These are phyloP conservation scores for Penicillium sp. DNA, from an alignment of 2,329 filamentous ascomycete species.

Conservation along the genomic window DNA sequence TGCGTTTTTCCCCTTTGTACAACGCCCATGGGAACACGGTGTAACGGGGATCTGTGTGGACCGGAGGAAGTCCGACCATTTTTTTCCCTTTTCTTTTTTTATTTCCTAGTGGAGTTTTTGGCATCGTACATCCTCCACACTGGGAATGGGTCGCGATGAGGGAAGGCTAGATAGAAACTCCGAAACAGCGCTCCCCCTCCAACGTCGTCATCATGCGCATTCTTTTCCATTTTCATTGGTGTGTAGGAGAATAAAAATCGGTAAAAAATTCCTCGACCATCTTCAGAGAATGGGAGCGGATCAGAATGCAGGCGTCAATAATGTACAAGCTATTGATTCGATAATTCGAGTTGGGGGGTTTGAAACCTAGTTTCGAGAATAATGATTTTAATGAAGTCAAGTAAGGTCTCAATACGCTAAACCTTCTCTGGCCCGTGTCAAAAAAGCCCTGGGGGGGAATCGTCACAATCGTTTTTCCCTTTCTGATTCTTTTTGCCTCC, in stretches of 20 bases:
- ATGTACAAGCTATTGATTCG: conserved; percentile 18
- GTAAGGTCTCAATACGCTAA: conserved; percentile 25
- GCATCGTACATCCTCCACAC: conserved; percentile 14
- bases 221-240: conserved; percentile 2
- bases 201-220: conserved; percentile 17
- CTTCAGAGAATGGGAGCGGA: conserved; percentile 4
- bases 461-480: conserved; percentile 6
- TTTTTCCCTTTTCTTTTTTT: not conserved
- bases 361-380: not conserved
- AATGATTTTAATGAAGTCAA: conserved; percentile 4
- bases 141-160: conserved; percentile 2
- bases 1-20: not conserved
- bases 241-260: not conserved
- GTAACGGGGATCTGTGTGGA: not conserved
- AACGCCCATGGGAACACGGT: not conserved
- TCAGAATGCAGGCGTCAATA: conserved; percentile 19
- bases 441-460: conserved; percentile 3
- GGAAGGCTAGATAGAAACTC: conserved; percentile 1
- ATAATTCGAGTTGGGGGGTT: conserved; percentile 7
- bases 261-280: not conserved
- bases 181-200: not conserved
- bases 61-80: conserved; percentile 3
- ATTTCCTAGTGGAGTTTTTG: not conserved
- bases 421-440: conserved; percentile 22
- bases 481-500: conserved; percentile 6